Conservation (phyloP, 495 filamentous ascomycete genomes). For the Glutinoglossum americanum region DNA sequence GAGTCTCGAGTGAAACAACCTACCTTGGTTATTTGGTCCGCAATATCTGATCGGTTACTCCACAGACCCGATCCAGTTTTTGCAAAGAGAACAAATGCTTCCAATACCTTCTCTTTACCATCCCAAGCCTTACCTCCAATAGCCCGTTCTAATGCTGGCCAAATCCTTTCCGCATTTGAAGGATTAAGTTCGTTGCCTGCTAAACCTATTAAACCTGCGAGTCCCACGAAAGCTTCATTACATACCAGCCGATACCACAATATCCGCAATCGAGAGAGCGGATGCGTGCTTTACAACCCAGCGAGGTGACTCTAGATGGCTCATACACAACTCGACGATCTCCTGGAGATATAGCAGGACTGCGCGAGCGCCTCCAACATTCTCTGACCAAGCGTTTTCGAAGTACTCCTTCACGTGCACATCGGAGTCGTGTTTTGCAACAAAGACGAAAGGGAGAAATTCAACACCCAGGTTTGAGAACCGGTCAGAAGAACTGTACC, state of each 20-base stretch:
- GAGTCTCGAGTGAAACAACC: neutral
- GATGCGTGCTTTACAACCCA: conserved; percentile 84
- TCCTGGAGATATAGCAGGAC: conserved; percentile 68
- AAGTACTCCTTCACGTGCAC: conserved; percentile 55
- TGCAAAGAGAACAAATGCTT: conserved; percentile 61
- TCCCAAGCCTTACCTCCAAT: conserved; percentile 77
- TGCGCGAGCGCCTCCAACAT: conserved; percentile 63
- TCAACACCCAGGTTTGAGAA: conserved; percentile 55
- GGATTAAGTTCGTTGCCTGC: neutral
- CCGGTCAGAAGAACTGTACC: conserved; percentile 49
- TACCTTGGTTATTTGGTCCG: conserved; percentile 30
- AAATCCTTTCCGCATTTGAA: conserved; percentile 38
- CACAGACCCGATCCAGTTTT: conserved; percentile 37
- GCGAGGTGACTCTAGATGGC: conserved; percentile 49
- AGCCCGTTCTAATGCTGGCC: conserved; percentile 64
- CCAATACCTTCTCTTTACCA: conserved; percentile 77
- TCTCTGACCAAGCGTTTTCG: conserved; percentile 68
- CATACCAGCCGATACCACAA: conserved; percentile 8
- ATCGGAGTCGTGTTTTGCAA: conserved; percentile 66
- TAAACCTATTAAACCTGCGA: neutral
- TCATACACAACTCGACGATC: conserved; percentile 44
- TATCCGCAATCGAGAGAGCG: conserved; percentile 55
- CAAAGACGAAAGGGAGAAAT: conserved; percentile 68
- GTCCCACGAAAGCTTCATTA: neutral
- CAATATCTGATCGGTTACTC: conserved; percentile 24